A percentile compares a stretch with the other conserved stretches of the same genome.
phyloP scores from a whole-genome alignment of 2,329 filamentous ascomycete species.

The Diaporthe humulicola region DNA sequence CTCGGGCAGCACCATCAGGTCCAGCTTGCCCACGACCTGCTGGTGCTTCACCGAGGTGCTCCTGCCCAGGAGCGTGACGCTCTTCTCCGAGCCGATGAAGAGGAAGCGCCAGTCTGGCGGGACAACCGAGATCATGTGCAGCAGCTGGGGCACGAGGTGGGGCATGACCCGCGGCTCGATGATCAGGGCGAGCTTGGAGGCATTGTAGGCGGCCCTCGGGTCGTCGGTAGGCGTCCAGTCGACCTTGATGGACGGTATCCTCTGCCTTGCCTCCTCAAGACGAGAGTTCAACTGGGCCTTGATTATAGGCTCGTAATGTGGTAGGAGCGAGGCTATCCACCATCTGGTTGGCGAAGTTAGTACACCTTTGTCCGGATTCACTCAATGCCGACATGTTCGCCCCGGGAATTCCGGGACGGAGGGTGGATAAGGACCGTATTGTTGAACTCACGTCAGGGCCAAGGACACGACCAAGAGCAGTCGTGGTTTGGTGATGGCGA shows the following conservation, averaged over 20 bases:
- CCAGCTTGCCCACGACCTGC: constrained; percentile 61
- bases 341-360: constrained; percentile 52
- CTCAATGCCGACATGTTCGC: neutral
- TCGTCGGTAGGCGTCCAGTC: constrained; percentile 53
- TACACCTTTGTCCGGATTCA: neutral
- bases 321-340: constrained; percentile 59
- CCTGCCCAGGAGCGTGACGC: constrained; percentile 59
- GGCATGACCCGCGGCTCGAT: constrained; percentile 65
- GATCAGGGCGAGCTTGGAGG: constrained; percentile 67
- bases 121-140: constrained; percentile 69
- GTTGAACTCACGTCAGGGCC: constrained; percentile 52
- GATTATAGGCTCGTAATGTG: constrained; percentile 57
- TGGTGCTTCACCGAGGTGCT: constrained; percentile 54
- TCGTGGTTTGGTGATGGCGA: constrained; percentile 52
- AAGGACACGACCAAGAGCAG: constrained; percentile 53
- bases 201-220: constrained; percentile 57
- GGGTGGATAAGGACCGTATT: neutral
- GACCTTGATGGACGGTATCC: constrained; percentile 55
- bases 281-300: constrained; percentile 49
- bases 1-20: constrained; percentile 63
- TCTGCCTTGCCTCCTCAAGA: constrained; percentile 55
- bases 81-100: constrained; percentile 66
- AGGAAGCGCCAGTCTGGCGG: constrained; percentile 70
- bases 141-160: constrained; percentile 64
- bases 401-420: neutral